phyloP scores from a whole-genome alignment of 352 stramenopile genomes.

The Pelagophyceae sp. region DNA sequence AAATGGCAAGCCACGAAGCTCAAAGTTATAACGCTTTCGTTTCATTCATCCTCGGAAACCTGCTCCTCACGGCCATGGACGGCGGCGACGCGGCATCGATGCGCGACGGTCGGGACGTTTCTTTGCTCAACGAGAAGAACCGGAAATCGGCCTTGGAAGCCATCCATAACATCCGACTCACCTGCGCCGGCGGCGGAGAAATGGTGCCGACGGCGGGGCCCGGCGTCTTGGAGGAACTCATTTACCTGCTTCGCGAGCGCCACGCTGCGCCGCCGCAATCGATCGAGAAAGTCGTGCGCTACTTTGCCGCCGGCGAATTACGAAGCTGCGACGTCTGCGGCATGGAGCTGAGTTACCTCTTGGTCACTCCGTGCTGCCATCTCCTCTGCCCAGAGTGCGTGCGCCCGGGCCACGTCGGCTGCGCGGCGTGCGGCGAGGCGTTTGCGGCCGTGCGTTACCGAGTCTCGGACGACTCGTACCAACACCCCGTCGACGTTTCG shows the following conservation, averaged over 20 bases:
- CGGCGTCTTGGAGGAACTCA: conserved; percentile 9
- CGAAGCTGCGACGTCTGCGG: conserved; percentile 65
- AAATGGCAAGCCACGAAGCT: conserved; percentile 44
- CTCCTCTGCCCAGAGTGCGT: conserved; percentile 83
- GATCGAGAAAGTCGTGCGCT: conserved; percentile 44
- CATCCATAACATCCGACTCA: conserved; percentile 53
- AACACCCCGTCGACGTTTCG: conserved; percentile 31
- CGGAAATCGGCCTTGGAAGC: conserved; percentile 41
- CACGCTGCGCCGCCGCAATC: conserved; percentile 42
- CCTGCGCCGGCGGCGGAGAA: conserved; percentile 45
- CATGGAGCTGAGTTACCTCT: conserved; percentile 66
- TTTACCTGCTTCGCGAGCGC: conserved; percentile 21
- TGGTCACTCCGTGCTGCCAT: conserved; percentile 79
- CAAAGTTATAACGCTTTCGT: conserved; percentile 56
- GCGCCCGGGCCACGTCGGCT: conserved; percentile 41
- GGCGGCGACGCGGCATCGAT: conserved; percentile 38
- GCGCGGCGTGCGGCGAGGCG: conserved; percentile 32
- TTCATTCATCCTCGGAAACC: conserved; percentile 45
- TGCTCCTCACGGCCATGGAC: conserved; percentile 51
- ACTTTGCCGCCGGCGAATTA: conserved; percentile 31
- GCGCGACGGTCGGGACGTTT: conserved; percentile 46
- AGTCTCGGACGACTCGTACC: neutral
- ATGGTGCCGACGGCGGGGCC: conserved; percentile 35
- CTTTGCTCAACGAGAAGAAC: conserved; percentile 52
- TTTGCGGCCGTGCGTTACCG: conserved; percentile 29